Conservation (phyloP, 2,329 filamentous ascomycete genomes). For the Exserohilum turcica region DNA sequence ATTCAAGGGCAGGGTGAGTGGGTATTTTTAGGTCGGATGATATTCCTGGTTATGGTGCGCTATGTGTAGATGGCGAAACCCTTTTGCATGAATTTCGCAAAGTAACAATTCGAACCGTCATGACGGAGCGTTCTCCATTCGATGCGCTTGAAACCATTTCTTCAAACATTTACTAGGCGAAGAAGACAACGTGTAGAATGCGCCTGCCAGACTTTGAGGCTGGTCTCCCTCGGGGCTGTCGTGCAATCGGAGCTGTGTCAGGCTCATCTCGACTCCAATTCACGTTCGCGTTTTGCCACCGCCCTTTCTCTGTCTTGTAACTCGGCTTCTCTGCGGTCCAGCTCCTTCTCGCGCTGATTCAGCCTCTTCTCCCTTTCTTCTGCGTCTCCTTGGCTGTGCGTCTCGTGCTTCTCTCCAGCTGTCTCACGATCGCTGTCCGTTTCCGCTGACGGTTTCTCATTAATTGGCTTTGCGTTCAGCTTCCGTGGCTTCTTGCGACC, state of each 20-base stretch:
- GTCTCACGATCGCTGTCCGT: not conserved
- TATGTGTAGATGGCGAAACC: not conserved
- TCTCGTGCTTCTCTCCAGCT: not conserved
- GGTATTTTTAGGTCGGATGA: no score
- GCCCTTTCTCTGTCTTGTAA: constrained; percentile 9
- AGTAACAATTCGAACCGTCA: not conserved
- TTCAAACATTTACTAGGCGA: not conserved
- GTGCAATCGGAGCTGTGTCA: not conserved
- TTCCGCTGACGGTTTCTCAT: not conserved
- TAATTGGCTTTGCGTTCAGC: constrained; percentile 10
- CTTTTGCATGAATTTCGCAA: not conserved
- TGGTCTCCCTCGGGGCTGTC: constrained; percentile 5
- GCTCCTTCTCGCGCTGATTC: not conserved
- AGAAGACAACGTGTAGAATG: not conserved
- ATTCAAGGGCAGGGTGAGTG: no score
- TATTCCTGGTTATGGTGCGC: no score
- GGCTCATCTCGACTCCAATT: constrained; percentile 1
- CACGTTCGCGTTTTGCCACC: constrained; percentile 4
- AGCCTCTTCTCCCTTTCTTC: constrained; percentile 1
- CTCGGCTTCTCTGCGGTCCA: constrained; percentile 7
- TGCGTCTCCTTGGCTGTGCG: not conserved
- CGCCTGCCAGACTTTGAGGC: constrained; percentile 19
- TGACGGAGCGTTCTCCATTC: not conserved
- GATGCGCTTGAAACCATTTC: not conserved
- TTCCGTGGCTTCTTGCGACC: constrained; percentile 26